Base-by-base conservation (phyloP, 768 basidiomycete genomes). In the Leccinum pellstonianum region DNA sequence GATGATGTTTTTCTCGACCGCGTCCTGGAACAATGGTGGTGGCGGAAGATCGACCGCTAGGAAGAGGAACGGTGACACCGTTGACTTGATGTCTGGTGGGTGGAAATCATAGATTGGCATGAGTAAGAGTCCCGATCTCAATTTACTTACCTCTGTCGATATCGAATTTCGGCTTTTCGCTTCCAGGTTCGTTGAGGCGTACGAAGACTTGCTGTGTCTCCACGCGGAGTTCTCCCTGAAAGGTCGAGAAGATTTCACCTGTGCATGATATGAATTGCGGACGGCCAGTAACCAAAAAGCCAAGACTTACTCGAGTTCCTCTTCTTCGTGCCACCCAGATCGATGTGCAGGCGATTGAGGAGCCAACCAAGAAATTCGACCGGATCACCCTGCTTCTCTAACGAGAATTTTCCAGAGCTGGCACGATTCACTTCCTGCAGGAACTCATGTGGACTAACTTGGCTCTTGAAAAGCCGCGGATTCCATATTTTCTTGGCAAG, bases 391-490 rank as follows among this genome's bases (percentile, higher is more conserved):
- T 95, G 93, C 70, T 91, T 82, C 68, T 96, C 95, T 64, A 98
- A 80, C 62, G 92, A 87, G 77, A 95, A 98, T 76, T 93, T 94
- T 15, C 93, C 95, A 50, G 78, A 83, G 68, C 93, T 95, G 52
- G 90, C 88, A 63, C 93, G 83, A 65, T 90, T 88, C 57, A 98
- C 95, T 76, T 98, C 97, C 75, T 99, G 97, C 57, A 99, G 77
- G 73, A 98, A 95, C 72, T 99, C 97, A 72, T 99, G 97, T n/a
- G 97, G 97, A 65, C 89, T 92, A 66, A 98, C 95, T 81, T 99
- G 97, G 61, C 91, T 89, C 75, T 99, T 99, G 85, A 99, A 99
- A 57, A 96, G 77, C 54, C 88, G 81, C 9, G 95, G 93, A 75
- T 97, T 98, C 97, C 97, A 99, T 41, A 98, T 70, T 75, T 98